A percentile compares a stretch with the other conserved stretches of the same genome.
Conservation (phyloP, 805 yeast species). For the Kodamaea leandrae region DNA sequence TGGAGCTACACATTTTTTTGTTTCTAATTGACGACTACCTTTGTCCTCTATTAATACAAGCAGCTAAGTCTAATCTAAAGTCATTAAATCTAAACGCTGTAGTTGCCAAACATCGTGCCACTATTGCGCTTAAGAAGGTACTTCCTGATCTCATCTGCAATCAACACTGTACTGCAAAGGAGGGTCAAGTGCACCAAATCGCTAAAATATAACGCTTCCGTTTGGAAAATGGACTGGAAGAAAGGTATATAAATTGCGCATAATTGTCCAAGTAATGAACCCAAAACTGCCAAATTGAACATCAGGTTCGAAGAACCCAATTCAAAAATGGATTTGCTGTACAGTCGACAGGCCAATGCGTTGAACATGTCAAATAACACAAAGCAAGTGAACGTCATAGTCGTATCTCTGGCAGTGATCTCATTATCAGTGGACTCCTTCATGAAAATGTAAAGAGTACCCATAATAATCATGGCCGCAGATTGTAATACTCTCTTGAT, state of each 20-base stretch:
- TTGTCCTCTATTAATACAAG: slow-evolving; percentile 8
- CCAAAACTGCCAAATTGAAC: slow-evolving; percentile 91
- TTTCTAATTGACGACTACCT: too few relatives aligned
- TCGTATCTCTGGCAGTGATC: slow-evolving; percentile 92
- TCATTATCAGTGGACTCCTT: slow-evolving; percentile 81
- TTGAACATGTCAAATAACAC: slow-evolving; percentile 96
- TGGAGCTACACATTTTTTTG: neutral
- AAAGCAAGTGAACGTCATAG: slow-evolving; percentile 98
- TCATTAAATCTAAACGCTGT: slow-evolving; percentile 2
- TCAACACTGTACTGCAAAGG: slow-evolving; percentile 76
- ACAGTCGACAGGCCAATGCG: slow-evolving; percentile 90
- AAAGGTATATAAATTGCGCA: slow-evolving; percentile 93
- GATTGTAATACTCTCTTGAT: slow-evolving; percentile 72
- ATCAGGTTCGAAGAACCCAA: slow-evolving; percentile 79
- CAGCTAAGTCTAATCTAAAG: neutral
- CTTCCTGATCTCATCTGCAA: slow-evolving; percentile 83
- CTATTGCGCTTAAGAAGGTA: slow-evolving; percentile 28
- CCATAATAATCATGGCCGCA: slow-evolving; percentile 72
- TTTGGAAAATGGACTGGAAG: slow-evolving; percentile 89
- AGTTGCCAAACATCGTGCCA: neutral
- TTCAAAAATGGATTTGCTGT: slow-evolving; percentile 77
- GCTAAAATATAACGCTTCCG: slow-evolving; percentile 75
- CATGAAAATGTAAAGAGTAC: slow-evolving; percentile 84
- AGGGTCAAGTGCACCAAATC: slow-evolving; percentile 65
- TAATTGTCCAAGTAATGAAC: slow-evolving; percentile 84